phyloP scores from a whole-genome alignment of 1,284 basidiomycete genomes.

The Puccinia coronata region DNA sequence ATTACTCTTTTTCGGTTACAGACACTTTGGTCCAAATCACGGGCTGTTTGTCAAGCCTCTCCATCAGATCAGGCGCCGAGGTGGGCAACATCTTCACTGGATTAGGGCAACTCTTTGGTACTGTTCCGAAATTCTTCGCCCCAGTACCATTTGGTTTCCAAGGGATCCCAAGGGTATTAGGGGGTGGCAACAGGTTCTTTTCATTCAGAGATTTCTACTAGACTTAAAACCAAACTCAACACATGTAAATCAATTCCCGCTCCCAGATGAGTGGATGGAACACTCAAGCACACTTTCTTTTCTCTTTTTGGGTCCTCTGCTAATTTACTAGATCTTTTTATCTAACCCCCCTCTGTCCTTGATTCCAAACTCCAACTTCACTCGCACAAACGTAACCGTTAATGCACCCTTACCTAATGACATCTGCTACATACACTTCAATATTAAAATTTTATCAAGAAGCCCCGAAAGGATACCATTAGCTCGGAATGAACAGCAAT shows the following conservation, averaged over 20 bases:
- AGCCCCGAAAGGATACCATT: too few species aligned
- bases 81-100: constrained; percentile 9
- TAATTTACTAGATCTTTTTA: too few species aligned
- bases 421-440: too few species aligned
- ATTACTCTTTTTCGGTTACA: not conserved
- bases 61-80: not conserved
- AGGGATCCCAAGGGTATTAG: not conserved
- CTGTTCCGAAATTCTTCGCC: not conserved
- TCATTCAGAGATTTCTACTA: not conserved
- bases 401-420: too few species aligned
- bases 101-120: not conserved
- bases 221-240: not conserved
- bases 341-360: too few species aligned
- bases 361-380: too few species aligned
- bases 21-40: constrained; percentile 20
- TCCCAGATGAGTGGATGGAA: too few species aligned
- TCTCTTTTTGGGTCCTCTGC: too few species aligned
- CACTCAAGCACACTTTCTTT: too few species aligned
- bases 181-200: not conserved
- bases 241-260: constrained; percentile 12
- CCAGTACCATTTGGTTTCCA: constrained; percentile 1
- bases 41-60: not conserved
- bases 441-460: too few species aligned
- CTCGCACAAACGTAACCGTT: too few species aligned
- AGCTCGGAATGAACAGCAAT: too few species aligned